Percentiles rank a stretch among this genome's conserved stretches.
Evolutionary conservation across 176 grass and related monocot genomes (phyloP).

Genomic region (Aegilops tauschii): DNA sequence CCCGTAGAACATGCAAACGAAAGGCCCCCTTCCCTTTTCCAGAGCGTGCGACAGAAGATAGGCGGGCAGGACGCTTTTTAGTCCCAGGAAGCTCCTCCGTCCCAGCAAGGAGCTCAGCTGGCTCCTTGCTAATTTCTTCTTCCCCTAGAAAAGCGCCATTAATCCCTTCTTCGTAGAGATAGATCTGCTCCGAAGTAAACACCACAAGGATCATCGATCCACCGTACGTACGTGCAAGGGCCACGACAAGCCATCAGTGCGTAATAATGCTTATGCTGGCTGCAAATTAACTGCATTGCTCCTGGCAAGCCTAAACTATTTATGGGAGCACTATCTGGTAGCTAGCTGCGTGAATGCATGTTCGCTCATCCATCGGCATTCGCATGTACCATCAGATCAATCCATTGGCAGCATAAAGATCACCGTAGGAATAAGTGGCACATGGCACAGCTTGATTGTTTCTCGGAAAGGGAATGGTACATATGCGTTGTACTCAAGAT

Average conservation of each 20-base stretch:
- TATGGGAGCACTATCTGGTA: background rate
- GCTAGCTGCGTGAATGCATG: background rate
- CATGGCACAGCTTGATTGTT: background rate
- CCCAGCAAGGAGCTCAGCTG: background rate
- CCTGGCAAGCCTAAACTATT: background rate
- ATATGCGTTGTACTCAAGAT: background rate
- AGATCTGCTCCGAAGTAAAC: background rate
- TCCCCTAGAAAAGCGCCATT: background rate
- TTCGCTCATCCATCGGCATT: background rate
- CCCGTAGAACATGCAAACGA: conserved; percentile 45
- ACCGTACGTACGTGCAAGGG: background rate
- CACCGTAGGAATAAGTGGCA: background rate
- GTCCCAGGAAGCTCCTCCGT: background rate
- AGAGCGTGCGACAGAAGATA: conserved; percentile 32
- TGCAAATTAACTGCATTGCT: background rate
- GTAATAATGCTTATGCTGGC: background rate
- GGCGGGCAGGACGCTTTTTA: conserved; percentile 25
- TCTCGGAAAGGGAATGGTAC: background rate
- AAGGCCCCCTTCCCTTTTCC: conserved; percentile 30
- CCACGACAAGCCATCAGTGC: background rate
- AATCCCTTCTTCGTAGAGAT: background rate
- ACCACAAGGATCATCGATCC: background rate
- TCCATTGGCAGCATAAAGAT: background rate
- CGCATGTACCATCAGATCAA: background rate
- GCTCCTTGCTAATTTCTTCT: background rate